phyloP scores from a whole-genome alignment of 129 eudicot species.

The Kitagawia praeruptora region DNA sequence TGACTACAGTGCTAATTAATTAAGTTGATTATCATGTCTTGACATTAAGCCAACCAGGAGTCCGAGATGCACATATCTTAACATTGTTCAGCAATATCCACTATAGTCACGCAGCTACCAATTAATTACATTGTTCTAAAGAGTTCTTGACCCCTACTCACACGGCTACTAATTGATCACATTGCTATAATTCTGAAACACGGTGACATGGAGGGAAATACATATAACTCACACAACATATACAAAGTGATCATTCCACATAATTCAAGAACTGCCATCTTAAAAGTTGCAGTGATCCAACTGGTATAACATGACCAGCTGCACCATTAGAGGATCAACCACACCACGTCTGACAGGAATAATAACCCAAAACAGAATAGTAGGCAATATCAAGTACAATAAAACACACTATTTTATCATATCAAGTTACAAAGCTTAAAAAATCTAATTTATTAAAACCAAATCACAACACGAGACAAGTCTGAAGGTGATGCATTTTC shows the following conservation, averaged over 20 bases:
- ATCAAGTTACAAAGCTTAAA: neutral
- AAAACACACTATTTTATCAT: neutral
- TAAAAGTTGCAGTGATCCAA: neutral
- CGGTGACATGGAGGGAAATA: no score
- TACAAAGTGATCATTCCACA: no score
- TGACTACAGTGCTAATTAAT: neutral
- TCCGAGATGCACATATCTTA: neutral
- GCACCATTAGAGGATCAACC: neutral
- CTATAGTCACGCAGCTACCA: no score
- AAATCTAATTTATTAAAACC: neutral
- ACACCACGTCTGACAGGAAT: neutral
- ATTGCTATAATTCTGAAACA: neutral
- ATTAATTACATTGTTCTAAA: no score
- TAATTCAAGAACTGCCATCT: neutral
- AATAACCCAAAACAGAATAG: neutral
- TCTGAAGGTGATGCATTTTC: conserved; percentile 10
- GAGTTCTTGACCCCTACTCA: no score
- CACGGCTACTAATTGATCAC: neutral
- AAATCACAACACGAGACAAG: neutral
- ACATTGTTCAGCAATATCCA: neutral
- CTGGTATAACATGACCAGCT: neutral
- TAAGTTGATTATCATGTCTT: no score
- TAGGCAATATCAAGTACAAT: neutral
- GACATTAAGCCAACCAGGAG: no score
- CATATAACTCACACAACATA: no score